A percentile compares a stretch with the other conserved stretches of the same genome.
phyloP scores from a whole-genome alignment of 192 early-diverging fungal species.

The Dimargaris cristalligena region DNA sequence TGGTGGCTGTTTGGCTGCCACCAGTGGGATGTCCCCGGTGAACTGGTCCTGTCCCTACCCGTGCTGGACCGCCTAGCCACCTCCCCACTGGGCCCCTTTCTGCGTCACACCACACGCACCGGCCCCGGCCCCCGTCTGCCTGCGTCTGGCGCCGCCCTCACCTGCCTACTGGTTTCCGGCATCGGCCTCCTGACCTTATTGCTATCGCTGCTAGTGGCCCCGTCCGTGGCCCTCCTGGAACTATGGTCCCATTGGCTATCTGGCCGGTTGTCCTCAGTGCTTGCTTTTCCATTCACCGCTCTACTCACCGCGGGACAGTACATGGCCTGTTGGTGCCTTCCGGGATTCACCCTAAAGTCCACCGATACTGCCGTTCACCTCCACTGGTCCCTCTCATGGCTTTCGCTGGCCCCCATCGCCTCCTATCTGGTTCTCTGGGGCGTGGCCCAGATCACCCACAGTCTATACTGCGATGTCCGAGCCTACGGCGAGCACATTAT shows the following conservation, averaged over 20 bases:
- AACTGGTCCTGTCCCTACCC: background rate
- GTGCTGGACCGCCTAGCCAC: background rate
- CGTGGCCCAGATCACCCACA: background rate
- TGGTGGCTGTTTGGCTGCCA: conserved; percentile 2
- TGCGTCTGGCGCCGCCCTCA: background rate
- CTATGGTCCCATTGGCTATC: too few species aligned
- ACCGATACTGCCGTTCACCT: background rate
- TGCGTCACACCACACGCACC: background rate
- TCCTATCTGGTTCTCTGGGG: background rate
- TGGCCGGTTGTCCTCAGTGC: background rate
- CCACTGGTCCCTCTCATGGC: background rate
- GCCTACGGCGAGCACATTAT: background rate
- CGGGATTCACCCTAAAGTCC: background rate
- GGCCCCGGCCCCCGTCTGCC: background rate
- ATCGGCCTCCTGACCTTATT: background rate
- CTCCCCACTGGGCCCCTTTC: background rate
- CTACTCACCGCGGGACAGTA: background rate
- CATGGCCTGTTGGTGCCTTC: background rate
- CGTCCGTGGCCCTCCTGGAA: background rate
- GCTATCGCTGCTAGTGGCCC: background rate
- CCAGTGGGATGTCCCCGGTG: background rate
- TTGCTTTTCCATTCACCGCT: background rate
- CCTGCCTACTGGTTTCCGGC: background rate
- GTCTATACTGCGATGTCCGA: background rate
- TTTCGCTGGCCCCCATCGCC: background rate